Percentiles rank a stretch among this genome's conserved stretches.
Conservation (phyloP, 352 stramenopile species). For the Achlya hypogyna region DNA sequence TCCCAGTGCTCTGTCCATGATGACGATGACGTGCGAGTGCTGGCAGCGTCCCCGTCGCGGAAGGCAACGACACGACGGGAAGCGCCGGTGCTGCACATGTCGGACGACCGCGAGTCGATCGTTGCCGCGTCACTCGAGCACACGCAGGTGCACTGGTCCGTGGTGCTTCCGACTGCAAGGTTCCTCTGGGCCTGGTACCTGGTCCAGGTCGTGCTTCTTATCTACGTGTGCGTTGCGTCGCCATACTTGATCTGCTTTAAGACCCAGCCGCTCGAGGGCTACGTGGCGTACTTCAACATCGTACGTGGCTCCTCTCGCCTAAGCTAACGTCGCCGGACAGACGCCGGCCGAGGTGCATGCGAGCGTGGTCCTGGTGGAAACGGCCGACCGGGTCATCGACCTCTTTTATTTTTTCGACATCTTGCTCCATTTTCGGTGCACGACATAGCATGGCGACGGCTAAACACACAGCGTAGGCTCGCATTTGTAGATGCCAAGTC, state of each 20-base stretch:
- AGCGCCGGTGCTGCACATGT: too few relatives aligned
- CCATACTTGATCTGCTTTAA: slow-evolving; percentile 21
- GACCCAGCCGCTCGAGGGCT: neutral
- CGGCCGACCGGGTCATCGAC: slow-evolving; percentile 20
- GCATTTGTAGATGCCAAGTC: slow-evolving; percentile 22
- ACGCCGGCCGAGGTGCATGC: neutral
- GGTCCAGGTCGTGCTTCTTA: neutral
- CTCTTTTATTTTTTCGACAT: slow-evolving; percentile 24
- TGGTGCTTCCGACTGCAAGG: neutral
- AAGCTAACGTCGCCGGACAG: neutral
- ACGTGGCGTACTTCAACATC: neutral
- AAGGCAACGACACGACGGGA: too few relatives aligned
- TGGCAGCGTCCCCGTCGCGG: too few relatives aligned
- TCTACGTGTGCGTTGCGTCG: slow-evolving; percentile 23
- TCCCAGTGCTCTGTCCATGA: too few relatives aligned
- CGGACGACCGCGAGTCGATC: too few relatives aligned
- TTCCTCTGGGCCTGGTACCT: neutral
- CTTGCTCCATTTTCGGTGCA: slow-evolving; percentile 18
- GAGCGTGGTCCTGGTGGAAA: neutral
- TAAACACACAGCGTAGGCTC: neutral
- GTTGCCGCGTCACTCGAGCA: neutral
- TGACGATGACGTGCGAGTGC: too few relatives aligned
- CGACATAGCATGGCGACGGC: neutral
- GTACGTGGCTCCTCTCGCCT: neutral
- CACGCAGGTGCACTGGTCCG: neutral